Percentiles rank a stretch among this genome's conserved stretches.
Conservation (phyloP, 495 filamentous ascomycete species). For the Penicillium antarcticum region DNA sequence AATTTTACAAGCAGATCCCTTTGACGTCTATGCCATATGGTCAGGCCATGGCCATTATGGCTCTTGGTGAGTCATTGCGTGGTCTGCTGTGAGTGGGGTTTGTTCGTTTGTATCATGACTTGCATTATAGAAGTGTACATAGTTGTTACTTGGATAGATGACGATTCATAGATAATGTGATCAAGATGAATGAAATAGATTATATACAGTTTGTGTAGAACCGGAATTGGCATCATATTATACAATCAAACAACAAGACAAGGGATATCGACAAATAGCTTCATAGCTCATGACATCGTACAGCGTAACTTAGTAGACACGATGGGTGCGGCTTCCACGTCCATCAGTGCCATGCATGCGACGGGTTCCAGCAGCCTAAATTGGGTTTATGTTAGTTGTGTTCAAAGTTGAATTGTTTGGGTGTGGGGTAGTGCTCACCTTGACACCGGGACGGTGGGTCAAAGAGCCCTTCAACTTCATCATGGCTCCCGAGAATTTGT, state of each 20-base stretch:
- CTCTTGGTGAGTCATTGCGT: slow-evolving; percentile 61
- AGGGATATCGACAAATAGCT: neutral
- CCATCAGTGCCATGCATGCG: slow-evolving; percentile 73
- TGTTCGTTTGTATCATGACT: neutral
- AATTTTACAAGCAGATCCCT: slow-evolving; percentile 68
- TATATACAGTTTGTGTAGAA: neutral
- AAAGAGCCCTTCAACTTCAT: slow-evolving; percentile 62
- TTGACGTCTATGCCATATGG: slow-evolving; percentile 75
- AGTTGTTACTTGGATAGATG: neutral
- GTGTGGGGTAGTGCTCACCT: slow-evolving; percentile 44
- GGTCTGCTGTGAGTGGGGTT: neutral
- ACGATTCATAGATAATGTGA: no score
- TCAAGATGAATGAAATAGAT: no score
- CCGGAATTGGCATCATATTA: neutral
- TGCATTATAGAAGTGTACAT: slow-evolving; percentile 1
- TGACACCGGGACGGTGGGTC: slow-evolving; percentile 59
- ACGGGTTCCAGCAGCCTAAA: slow-evolving; percentile 66
- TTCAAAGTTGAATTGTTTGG: neutral
- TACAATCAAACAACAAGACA: neutral
- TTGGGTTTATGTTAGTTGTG: slow-evolving; percentile 3
- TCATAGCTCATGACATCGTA: neutral
- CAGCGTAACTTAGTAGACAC: slow-evolving; percentile 14
- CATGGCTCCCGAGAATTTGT: slow-evolving; percentile 68
- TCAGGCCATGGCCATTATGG: slow-evolving; percentile 75
- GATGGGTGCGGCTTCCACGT: slow-evolving; percentile 40